Conservation (phyloP, 768 basidiomycete species). For the Phanerochaete sordida region DNA sequence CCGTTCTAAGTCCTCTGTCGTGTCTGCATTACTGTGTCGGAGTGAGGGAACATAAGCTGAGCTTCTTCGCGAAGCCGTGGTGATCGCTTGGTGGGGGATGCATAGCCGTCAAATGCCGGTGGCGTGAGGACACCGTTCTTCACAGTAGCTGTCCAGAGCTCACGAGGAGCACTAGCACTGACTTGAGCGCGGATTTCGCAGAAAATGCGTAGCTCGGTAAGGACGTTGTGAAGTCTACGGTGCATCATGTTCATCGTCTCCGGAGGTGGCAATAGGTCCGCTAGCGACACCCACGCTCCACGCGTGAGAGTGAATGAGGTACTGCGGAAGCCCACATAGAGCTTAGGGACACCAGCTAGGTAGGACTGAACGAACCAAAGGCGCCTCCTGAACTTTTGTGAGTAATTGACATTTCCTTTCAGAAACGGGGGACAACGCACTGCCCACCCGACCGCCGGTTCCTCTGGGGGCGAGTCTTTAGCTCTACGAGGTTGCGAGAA, state of each 20-base stretch:
- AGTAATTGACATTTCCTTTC: background rate
- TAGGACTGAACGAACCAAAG: slow-evolving; percentile 7
- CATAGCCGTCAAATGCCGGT: no score
- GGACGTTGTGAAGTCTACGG: background rate
- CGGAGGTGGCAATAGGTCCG: background rate
- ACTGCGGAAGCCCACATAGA: background rate
- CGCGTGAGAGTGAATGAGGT: background rate
- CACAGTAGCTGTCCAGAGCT: no score
- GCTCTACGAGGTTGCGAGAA: slow-evolving; percentile 4
- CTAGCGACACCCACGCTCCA: background rate
- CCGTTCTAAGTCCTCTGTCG: no score
- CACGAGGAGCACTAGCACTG: no score
- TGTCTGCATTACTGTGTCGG: no score
- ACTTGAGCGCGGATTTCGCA: background rate
- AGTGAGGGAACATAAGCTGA: no score
- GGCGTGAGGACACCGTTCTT: no score
- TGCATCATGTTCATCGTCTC: background rate
- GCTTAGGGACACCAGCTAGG: slow-evolving; percentile 4
- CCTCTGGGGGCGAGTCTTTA: slow-evolving; percentile 1
- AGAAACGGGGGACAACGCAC: background rate
- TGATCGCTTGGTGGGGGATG: no score
- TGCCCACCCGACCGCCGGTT: background rate
- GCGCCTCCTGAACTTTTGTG: background rate
- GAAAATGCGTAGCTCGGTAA: background rate
- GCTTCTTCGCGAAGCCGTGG: no score